These are phyloP conservation scores for Chrysanthemum makinoi DNA, from an alignment of 129 eudicot species.

Conservation along the genomic window DNA sequence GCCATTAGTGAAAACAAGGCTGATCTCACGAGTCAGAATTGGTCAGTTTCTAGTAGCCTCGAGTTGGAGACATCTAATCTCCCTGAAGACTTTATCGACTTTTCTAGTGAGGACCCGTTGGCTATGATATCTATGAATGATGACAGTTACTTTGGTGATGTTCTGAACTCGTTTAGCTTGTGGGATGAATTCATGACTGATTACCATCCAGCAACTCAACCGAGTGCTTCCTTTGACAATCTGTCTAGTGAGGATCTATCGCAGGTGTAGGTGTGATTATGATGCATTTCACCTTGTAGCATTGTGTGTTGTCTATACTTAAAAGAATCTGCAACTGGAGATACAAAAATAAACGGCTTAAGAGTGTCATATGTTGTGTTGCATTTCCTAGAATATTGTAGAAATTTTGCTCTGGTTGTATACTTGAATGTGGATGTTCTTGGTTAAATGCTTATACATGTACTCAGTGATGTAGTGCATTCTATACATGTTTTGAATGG, in stretches of 20 bases:
- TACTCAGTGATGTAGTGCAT: background rate
- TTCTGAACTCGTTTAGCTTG: slow-evolving; percentile 35
- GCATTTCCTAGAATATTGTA: background rate
- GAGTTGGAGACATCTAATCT: background rate
- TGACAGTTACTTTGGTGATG: slow-evolving; percentile 41
- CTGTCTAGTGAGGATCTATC: slow-evolving; percentile 43
- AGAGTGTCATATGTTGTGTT: background rate
- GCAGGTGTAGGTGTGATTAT: slow-evolving; percentile 10
- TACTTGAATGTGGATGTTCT: background rate
- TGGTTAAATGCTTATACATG: background rate
- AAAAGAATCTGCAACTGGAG: slow-evolving; percentile 6
- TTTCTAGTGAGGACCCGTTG: slow-evolving; percentile 18
- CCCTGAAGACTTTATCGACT: slow-evolving; percentile 1
- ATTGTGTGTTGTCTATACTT: background rate
- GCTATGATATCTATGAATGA: slow-evolving; percentile 40
- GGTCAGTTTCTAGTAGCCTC: no score
- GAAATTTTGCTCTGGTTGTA: background rate
- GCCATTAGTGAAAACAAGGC: slow-evolving; percentile 12
- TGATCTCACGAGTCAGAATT: background rate
- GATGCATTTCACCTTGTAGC: background rate
- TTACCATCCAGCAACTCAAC: slow-evolving; percentile 31
- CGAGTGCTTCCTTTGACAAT: slow-evolving; percentile 43
- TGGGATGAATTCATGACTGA: slow-evolving; percentile 42
- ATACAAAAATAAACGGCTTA: background rate
- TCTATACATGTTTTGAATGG: background rate